Evolutionary conservation across 2,329 filamentous ascomycete genomes (phyloP), one percentile per base, ranked within the genome.

Genomic region (Pseudocercospora eumusae): DNA sequence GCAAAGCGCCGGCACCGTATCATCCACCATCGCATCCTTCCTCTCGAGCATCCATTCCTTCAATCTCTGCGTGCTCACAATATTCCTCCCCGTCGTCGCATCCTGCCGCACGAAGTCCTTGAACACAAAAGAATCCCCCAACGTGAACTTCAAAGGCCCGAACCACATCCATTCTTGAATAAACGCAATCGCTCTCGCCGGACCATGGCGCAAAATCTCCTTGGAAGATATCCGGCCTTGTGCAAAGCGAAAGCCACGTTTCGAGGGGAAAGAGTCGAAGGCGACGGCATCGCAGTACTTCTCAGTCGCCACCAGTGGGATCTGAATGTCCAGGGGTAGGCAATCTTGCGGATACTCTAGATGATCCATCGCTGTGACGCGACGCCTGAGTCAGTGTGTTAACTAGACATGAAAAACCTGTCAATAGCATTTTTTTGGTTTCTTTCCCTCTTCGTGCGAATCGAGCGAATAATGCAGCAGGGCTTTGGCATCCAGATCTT

Each of bases 81-180:
- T 21, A 52, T 52, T 52, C 47, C 47, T 52, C 11, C 47, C 47
- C 4, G 47, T 52, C 15, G 15, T 52, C 13, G 25, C 21, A 28
- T 52, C 47, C 10, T 28, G 47, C 13, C 47, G 9, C 15, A 52
- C 23, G 11, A 52, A 52, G 23, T 52, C 47, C 47, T 52, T 52
- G 20, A 31, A 52, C 10, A 28, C 25, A 25, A 52, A 52, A n/a
- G 47, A 23, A 8, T 52, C 47, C 2, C 47, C 47, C 23, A 52
- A 10, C 9, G 47, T 28, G 15, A 52, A 28, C 15, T 52, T 52
- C 47, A 52, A 18, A 11, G 47, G 25, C 9, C 47, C 47, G n/a
- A 52, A 52, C 47, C 47, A 52, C 47, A 52, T 52, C 47, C 47
- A 52, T 28, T 52, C 47, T 10, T 52, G 47, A n/a, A 52, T 3